Percentiles rank a stretch among this genome's conserved stretches.
These are phyloP conservation scores for Breviolum minutum DNA, from an alignment of 73 alveolate genomes.

Conservation along the genomic window DNA sequence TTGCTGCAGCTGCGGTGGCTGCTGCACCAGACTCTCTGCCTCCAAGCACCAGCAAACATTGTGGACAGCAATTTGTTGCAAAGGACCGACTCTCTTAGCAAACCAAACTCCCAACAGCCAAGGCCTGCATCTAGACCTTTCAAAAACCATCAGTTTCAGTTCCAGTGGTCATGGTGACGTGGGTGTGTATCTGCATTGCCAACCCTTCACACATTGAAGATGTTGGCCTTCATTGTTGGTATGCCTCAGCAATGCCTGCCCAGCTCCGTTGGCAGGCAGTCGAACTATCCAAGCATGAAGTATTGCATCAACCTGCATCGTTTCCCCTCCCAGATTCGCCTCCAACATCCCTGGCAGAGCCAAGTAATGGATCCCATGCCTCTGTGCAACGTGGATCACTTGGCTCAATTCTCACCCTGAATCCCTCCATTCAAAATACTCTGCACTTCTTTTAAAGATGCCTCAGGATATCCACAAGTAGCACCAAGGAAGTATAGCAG, in stretches of 20 bases:
- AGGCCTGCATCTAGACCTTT: too few species aligned
- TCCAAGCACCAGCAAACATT: neutral
- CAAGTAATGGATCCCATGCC: slow-evolving; percentile 92
- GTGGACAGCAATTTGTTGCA: neutral
- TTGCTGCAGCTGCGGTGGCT: slow-evolving; percentile 78
- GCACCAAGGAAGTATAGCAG: slow-evolving; percentile 83
- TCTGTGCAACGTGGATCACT: neutral
- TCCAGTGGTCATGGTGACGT: too few species aligned
- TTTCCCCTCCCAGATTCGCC: neutral
- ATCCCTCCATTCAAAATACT: neutral
- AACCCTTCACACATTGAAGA: too few species aligned
- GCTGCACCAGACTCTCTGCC: slow-evolving; percentile 41
- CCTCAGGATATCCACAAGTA: slow-evolving; percentile 68
- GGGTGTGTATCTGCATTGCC: too few species aligned
- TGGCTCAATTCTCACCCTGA: neutral
- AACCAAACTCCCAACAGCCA: neutral
- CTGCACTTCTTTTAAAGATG: neutral
- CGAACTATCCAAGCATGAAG: too few species aligned
- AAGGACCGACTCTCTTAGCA: neutral
- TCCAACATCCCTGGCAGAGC: slow-evolving; percentile 83
- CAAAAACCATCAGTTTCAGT: too few species aligned
- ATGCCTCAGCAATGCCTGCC: neutral
- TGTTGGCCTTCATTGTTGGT: neutral
- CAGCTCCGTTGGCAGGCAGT: too few species aligned
- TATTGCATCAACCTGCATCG: too few species aligned